phyloP scores from a whole-genome alignment of 2,329 filamentous ascomycete genomes.

The Diatrype stigma region DNA sequence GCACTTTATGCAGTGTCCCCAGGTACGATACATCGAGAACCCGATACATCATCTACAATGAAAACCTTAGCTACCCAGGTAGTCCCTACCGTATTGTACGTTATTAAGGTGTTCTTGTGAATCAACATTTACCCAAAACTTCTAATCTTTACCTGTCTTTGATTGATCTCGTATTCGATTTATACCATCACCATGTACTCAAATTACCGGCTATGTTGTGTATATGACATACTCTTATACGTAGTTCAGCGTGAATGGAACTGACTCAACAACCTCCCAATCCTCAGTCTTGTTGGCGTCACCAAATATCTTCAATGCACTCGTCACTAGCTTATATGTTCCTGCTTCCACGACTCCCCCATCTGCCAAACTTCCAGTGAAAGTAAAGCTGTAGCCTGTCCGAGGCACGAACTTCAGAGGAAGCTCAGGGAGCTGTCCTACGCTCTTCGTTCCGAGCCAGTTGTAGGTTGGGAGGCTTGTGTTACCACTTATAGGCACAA shows the following conservation, averaged over 20 bases:
- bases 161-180: too few relatives aligned
- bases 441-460: neutral
- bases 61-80: too few relatives aligned
- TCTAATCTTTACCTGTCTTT: too few relatives aligned
- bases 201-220: too few relatives aligned
- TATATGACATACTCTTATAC: neutral
- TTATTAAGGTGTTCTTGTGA: too few relatives aligned
- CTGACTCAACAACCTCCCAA: slow-evolving; percentile 3
- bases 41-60: too few relatives aligned
- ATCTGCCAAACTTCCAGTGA: slow-evolving; percentile 1
- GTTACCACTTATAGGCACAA: neutral
- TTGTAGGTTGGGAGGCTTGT: neutral
- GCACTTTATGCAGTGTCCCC: too few relatives aligned
- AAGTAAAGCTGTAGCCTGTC: neutral
- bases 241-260: slow-evolving; percentile 3
- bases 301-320: slow-evolving; percentile 4
- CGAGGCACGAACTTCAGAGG: slow-evolving; percentile 1
- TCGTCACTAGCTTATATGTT: neutral
- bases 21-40: too few relatives aligned
- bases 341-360: slow-evolving; percentile 1
- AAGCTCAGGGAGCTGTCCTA: slow-evolving; percentile 1
- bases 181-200: too few relatives aligned
- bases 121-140: too few relatives aligned
- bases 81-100: too few relatives aligned
- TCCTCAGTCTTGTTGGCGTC: neutral